phyloP scores from a whole-genome alignment of 176 grass and related monocot genomes.

The Oryza punctata region DNA sequence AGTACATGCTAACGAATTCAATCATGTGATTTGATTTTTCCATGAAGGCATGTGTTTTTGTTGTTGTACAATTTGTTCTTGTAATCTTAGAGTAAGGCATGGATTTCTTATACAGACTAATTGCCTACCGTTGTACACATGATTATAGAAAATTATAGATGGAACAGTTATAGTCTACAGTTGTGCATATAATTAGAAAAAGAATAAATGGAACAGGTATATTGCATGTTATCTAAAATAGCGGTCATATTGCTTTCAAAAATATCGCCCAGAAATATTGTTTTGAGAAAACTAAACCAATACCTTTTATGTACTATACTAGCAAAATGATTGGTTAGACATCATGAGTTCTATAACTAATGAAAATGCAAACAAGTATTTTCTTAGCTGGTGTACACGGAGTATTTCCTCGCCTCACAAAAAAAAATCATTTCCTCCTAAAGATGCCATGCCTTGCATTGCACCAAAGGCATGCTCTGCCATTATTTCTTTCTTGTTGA shows the following conservation, averaged over 20 bases:
- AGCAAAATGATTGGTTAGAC: background rate
- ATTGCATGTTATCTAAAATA: background rate
- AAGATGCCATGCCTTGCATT: constrained; percentile 26
- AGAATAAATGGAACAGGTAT: too few relatives aligned
- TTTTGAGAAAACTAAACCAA: background rate
- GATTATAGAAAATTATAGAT: too few relatives aligned
- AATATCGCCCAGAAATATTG: background rate
- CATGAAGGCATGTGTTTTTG: background rate
- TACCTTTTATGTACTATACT: background rate
- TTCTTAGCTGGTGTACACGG: background rate
- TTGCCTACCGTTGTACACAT: background rate
- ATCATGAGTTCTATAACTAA: background rate
- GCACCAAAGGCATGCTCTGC: constrained; percentile 22
- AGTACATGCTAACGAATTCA: background rate
- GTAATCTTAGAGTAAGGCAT: background rate
- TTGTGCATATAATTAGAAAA: too few relatives aligned
- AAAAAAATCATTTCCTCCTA: constrained; percentile 33
- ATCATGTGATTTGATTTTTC: background rate
- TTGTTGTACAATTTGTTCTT: background rate
- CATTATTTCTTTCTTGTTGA: constrained; percentile 37
- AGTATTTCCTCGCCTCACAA: background rate
- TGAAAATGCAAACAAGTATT: background rate
- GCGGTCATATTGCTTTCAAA: background rate
- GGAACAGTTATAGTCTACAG: background rate
- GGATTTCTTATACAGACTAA: background rate